Conservation (phyloP, 768 basidiomycete species). For the Cystofilobasidium capitatum region DNA sequence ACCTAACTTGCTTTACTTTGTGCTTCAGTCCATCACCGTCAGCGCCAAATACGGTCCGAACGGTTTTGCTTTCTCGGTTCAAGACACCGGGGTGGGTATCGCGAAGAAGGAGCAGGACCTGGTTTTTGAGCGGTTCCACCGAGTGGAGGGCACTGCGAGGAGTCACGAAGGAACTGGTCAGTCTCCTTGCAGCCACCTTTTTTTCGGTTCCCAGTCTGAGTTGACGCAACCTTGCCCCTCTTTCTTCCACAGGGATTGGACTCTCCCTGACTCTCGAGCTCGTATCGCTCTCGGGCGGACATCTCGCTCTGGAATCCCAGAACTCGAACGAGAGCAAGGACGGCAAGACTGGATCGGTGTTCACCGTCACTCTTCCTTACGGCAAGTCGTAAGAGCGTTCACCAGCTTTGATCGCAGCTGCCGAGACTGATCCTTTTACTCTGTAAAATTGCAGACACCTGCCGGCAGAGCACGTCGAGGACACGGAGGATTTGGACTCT, state of each 20-base stretch:
- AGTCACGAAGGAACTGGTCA: constrained; percentile 36
- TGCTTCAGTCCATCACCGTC: not conserved
- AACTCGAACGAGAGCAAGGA: constrained; percentile 34
- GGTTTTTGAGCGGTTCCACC: constrained; percentile 42
- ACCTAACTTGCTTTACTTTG: not conserved
- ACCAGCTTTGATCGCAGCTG: not conserved
- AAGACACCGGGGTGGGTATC: constrained; percentile 43
- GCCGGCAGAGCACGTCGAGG: constrained; percentile 29
- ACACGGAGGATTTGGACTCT: not conserved
- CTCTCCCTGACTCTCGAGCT: constrained; percentile 40
- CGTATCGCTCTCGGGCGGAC: constrained; percentile 41
- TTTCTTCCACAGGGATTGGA: constrained; percentile 20
- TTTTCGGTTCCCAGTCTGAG: too few species aligned
- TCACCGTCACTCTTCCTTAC: constrained; percentile 39
- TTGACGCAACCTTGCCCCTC: too few species aligned
- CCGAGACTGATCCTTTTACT: not conserved
- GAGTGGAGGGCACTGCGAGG: constrained; percentile 38
- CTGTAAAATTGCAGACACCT: constrained; percentile 31
- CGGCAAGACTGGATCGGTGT: constrained; percentile 38
- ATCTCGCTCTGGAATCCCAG: constrained; percentile 35
- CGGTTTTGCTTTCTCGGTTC: constrained; percentile 38
- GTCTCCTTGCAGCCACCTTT: not conserved
- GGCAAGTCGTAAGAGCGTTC: constrained; percentile 30
- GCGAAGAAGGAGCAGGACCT: constrained; percentile 27
- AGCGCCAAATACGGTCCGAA: constrained; percentile 32